Base-by-base conservation (phyloP, 768 basidiomycete species). In the Austroboletus eburneus region DNA sequence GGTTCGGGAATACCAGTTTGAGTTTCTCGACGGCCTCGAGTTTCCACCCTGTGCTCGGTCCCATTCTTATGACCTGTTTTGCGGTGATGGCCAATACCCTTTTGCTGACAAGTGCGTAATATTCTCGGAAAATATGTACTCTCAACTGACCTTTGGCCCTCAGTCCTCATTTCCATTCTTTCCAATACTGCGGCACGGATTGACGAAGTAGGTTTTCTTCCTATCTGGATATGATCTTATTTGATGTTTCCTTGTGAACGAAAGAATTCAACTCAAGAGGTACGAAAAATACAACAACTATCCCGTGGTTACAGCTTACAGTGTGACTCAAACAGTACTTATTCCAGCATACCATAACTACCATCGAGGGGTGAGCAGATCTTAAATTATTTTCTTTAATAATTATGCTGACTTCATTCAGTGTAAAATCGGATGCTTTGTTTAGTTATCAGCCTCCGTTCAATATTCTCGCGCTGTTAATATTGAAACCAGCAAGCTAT, bases 361-460 rank as follows among this genome's bases (percentile, higher is more conserved):
- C 92, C 0, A 86, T 95, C 41, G 88, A 94, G 75, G 89, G 90
- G 88, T 87, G 56, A 45, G 37, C n/a, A 10, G 20, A 20, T 6
- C 29, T 14, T 25, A n/a, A n/a, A n/a, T n/a, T 38, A 17, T 8
- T 9, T n/a, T 14, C 43, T 42, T 9, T 17, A 30, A 33, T 14
- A 33, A 32, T 27, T n/a, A 17, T 39, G 5, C 39, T 57, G 7
- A 64, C 29, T 12, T 23, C 20, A 25, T 22, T 39, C 51, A 89
- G 91, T 20, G 87, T 92, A 59, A 92, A 92, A 61, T 83, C 85
- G 3, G 91, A 94, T 61, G 88, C 88, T 1, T 72, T 96, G 16
- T 91, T 94, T 70, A 91, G 86, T 39, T 95, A 96, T 57, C 88
- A 92, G 54, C 90, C 89, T 2, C 92, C 92, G 1, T 91, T 91